These are phyloP conservation scores for Salix purpurea DNA, from an alignment of 345 rosid species.

Conservation along the genomic window DNA sequence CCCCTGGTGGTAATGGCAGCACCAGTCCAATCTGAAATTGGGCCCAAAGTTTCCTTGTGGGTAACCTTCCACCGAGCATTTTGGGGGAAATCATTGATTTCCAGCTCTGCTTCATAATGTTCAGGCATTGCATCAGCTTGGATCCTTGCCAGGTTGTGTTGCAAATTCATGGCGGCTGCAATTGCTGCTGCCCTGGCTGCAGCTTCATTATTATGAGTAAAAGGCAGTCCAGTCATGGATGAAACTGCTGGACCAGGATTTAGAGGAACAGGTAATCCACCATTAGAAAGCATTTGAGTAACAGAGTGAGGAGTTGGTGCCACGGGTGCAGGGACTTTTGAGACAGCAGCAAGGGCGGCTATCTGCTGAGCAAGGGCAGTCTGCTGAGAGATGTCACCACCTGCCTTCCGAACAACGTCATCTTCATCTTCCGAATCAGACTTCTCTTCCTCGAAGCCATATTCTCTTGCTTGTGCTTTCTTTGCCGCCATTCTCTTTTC, in stretches of 20 bases:
- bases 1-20: slow-evolving; percentile 97
- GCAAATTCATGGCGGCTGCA: slow-evolving; percentile 84
- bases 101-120: slow-evolving; percentile 95
- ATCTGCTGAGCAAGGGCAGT: slow-evolving; percentile 62
- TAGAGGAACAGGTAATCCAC: slow-evolving; percentile 37
- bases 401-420: slow-evolving; percentile 84
- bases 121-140: slow-evolving; percentile 97
- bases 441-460: slow-evolving; percentile 95
- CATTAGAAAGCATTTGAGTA: slow-evolving; percentile 41
- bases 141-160: slow-evolving; percentile 86
- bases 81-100: slow-evolving; percentile 92
- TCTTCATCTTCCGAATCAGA: slow-evolving; percentile 95
- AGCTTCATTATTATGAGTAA: slow-evolving; percentile 46
- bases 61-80: slow-evolving; percentile 99
- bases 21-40: slow-evolving; percentile 92
- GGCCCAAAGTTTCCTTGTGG: slow-evolving; percentile 96
- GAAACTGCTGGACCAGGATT: slow-evolving; percentile 37
- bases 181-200: slow-evolving; percentile 87
- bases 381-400: slow-evolving; percentile 77
- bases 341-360: slow-evolving; percentile 66
- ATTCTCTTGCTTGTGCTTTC: slow-evolving; percentile 93
- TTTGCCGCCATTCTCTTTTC: slow-evolving; percentile 91
- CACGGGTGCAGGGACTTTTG: slow-evolving; percentile 39
- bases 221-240: slow-evolving; percentile 38
- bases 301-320: slow-evolving; percentile 31